Evolutionary conservation across 768 basidiomycete genomes (phyloP).

Genomic region (Auriscalpium orientale): DNA sequence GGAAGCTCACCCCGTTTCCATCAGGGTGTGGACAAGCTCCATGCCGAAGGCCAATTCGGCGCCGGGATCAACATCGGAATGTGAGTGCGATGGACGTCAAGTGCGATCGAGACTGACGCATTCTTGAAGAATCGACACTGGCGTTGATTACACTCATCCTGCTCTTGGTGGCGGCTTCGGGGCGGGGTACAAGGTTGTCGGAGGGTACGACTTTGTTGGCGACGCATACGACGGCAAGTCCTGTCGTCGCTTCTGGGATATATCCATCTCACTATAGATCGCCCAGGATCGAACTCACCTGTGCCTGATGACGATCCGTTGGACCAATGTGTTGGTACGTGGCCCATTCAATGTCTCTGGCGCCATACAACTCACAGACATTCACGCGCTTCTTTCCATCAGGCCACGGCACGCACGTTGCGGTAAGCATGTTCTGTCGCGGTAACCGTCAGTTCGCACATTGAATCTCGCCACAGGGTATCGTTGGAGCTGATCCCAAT

Average conservation of each 20-base stretch:
- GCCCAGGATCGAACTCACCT: constrained; percentile 20
- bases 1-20: neutral
- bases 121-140: constrained; percentile 38
- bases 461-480: constrained; percentile 34
- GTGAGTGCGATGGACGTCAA: constrained; percentile 25
- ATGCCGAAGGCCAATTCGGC: constrained; percentile 54
- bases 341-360: neutral
- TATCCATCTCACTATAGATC: no score
- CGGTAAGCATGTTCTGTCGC: neutral
- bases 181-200: constrained; percentile 41
- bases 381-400: neutral
- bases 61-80: constrained; percentile 63
- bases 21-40: constrained; percentile 57
- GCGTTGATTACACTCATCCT: constrained; percentile 51
- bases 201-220: constrained; percentile 53
- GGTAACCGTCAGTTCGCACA: neutral
- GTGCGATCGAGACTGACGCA: neutral
- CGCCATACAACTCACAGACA: no score
- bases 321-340: constrained; percentile 39
- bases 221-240: constrained; percentile 40
- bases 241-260: no score
- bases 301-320: constrained; percentile 45
- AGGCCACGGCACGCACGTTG: neutral
- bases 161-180: constrained; percentile 47
- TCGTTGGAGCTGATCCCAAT: constrained; percentile 52